phyloP scores from a whole-genome alignment of 2,329 filamentous ascomycete species.

The Leptographium radiaticola region DNA sequence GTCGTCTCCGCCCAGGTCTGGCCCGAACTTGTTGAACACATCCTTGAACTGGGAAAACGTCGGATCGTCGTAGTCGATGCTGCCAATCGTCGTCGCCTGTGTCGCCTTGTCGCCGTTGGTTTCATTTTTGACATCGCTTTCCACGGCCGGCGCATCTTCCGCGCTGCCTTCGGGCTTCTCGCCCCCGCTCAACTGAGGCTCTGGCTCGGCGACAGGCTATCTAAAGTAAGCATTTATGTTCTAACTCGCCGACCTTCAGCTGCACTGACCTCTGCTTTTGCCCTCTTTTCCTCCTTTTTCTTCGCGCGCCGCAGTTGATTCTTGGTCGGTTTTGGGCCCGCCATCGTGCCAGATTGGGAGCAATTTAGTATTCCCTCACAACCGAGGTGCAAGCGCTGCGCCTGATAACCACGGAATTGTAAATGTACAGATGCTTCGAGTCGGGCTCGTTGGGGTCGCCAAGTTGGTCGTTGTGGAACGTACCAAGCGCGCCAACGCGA shows the following conservation, averaged over 20 bases:
- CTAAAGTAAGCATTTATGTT: not conserved
- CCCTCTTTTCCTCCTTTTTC: constrained; percentile 83
- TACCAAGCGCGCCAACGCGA: constrained; percentile 1
- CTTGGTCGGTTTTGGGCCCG: constrained; percentile 67
- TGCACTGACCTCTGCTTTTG: constrained; percentile 37
- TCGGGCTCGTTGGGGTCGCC: not conserved
- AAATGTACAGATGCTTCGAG: no score
- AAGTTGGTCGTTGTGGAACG: not conserved
- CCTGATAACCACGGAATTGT: no score
- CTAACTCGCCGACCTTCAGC: not conserved
- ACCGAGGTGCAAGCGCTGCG: not conserved
- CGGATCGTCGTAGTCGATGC: constrained; percentile 53
- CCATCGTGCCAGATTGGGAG: constrained; percentile 34
- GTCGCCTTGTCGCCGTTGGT: constrained; percentile 27
- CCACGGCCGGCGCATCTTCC: constrained; percentile 8
- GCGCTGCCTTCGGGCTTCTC: constrained; percentile 9
- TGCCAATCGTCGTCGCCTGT: constrained; percentile 33
- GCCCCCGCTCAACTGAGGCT: not conserved
- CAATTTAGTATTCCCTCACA: not conserved
- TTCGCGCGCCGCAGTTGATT: constrained; percentile 87
- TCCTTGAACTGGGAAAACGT: constrained; percentile 73
- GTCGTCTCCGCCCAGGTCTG: constrained; percentile 47
- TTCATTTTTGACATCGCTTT: constrained; percentile 12
- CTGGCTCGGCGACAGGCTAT: not conserved
- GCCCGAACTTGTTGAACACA: constrained; percentile 69